Evolutionary conservation across 495 filamentous ascomycete genomes (phyloP).

Genomic region (Parmelia sp.): DNA sequence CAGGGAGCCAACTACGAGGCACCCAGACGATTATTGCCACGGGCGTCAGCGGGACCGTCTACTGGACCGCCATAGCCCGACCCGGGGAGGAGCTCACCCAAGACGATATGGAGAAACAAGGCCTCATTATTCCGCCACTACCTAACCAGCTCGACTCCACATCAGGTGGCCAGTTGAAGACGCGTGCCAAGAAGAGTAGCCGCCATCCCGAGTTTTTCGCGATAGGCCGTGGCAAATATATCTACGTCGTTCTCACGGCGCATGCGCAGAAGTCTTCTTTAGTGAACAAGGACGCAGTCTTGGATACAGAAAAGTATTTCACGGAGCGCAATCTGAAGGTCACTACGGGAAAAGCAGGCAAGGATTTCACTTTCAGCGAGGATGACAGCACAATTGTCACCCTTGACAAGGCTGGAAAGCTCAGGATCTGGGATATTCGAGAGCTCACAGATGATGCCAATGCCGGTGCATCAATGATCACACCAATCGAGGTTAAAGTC

Average conservation of each 20-base stretch:
- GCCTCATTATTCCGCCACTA: constrained; percentile 76
- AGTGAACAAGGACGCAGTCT: constrained; percentile 61
- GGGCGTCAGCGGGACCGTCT: constrained; percentile 86
- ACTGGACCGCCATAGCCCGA: constrained; percentile 75
- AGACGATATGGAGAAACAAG: constrained; percentile 64
- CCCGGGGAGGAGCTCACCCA: constrained; percentile 68
- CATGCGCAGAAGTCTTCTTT: constrained; percentile 65
- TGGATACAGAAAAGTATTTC: constrained; percentile 80
- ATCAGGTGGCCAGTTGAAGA: constrained; percentile 88
- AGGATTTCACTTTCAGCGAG: constrained; percentile 95
- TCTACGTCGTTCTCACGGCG: constrained; percentile 80
- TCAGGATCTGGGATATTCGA: constrained; percentile 96
- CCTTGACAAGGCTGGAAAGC: constrained; percentile 87
- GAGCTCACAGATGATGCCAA: constrained; percentile 59
- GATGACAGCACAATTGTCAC: constrained; percentile 93
- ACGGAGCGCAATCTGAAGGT: constrained; percentile 82
- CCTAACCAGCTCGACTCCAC: constrained; percentile 68
- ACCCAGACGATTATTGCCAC: constrained; percentile 78
- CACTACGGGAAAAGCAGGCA: constrained; percentile 93
- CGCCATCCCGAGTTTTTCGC: constrained; percentile 89
- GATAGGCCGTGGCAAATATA: constrained; percentile 89
- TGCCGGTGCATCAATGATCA: constrained; percentile 45
- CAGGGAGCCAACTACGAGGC: constrained; percentile 44
- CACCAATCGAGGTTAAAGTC: constrained; percentile 63
- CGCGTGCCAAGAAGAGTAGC: constrained; percentile 80